Evolutionary conservation across 257 asterid species (phyloP).

Genomic region (Salvia splendens): DNA sequence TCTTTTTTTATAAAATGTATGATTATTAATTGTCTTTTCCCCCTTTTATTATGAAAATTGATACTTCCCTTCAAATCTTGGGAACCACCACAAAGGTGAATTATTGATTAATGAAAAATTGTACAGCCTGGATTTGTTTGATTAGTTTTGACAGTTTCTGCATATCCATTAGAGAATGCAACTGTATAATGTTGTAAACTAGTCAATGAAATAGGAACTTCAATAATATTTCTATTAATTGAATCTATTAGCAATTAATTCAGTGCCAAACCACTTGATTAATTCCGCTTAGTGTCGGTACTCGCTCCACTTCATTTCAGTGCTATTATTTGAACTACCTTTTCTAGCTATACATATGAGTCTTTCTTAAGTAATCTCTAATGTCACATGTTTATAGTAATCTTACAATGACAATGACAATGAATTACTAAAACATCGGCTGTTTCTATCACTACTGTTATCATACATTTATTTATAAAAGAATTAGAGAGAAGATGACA

Average conservation of each 20-base stretch:
- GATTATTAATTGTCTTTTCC: constrained; percentile 11
- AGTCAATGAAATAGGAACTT: neutral
- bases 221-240: neutral
- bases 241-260: neutral
- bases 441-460: neutral
- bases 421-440: neutral
- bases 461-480: neutral
- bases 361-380: neutral
- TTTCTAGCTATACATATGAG: neutral
- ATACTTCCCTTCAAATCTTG: constrained; percentile 37
- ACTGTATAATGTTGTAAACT: neutral
- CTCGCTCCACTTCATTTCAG: neutral
- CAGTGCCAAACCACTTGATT: neutral
- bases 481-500: constrained; percentile 33
- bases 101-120: constrained; percentile 29
- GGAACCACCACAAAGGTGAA: constrained; percentile 41
- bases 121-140: constrained; percentile 33
- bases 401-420: neutral
- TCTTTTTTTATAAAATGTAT: neutral
- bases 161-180: neutral
- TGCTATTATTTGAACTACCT: neutral
- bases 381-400: too few relatives aligned
- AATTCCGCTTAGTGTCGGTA: neutral
- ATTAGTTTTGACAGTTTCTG: constrained; percentile 23
- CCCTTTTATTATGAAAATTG: constrained; percentile 20